phyloP scores from a whole-genome alignment of 805 yeast genomes.

The Metschnikowia gelsemii region DNA sequence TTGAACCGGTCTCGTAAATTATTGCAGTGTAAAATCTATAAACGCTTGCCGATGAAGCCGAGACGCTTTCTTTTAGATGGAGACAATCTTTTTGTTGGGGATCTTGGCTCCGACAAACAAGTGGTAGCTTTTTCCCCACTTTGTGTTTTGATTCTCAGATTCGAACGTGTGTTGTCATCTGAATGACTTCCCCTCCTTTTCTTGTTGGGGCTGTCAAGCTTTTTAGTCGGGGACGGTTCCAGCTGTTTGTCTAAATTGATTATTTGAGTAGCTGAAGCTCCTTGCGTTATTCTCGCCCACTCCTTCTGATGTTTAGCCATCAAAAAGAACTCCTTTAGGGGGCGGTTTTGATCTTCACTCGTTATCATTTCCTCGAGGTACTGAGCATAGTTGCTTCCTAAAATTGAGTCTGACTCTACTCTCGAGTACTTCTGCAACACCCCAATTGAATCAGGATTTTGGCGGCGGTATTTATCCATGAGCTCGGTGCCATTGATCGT shows the following conservation, averaged over 20 bases:
- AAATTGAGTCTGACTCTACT: conserved; percentile 1
- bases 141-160: neutral
- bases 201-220: too few relatives aligned
- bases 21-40: too few relatives aligned
- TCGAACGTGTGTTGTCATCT: neutral
- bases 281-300: neutral
- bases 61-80: conserved; percentile 13
- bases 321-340: conserved; percentile 2
- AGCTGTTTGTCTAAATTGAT: neutral
- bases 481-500: conserved; percentile 36
- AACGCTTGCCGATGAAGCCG: conserved; percentile 10
- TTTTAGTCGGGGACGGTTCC: neutral
- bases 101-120: neutral
- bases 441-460: conserved; percentile 14
- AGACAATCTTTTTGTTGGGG: neutral
- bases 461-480: conserved; percentile 27
- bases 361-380: neutral
- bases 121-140: neutral
- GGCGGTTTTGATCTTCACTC: conserved; percentile 1
- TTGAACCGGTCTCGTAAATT: too few relatives aligned
- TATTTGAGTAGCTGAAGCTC: neutral
- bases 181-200: conserved; percentile 5
- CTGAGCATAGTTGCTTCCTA: conserved; percentile 3
- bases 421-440: conserved; percentile 4
- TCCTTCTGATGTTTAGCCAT: conserved; percentile 3